phyloP scores from a whole-genome alignment of 805 yeast species.

The Sungouiella thailandica region DNA sequence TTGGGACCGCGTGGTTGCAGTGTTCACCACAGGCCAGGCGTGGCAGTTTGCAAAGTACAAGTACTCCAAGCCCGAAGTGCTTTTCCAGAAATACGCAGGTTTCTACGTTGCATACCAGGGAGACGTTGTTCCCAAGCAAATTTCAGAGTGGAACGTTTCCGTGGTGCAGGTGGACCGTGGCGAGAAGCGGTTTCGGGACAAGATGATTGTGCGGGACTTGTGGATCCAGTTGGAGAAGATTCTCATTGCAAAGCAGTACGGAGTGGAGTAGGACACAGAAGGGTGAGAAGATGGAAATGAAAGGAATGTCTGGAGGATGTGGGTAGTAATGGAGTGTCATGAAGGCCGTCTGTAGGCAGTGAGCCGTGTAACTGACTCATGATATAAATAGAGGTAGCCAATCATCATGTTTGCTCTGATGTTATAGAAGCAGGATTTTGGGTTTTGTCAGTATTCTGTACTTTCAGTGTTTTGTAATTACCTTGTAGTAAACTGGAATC shows the following conservation, averaged over 20 bases:
- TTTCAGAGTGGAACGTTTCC: constrained; percentile 86
- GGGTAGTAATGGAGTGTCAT: too few species aligned
- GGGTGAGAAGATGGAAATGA: too few species aligned
- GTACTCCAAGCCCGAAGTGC: constrained; percentile 70
- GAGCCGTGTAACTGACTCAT: too few species aligned
- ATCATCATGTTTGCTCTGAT: too few species aligned
- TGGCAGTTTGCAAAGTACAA: constrained; percentile 95
- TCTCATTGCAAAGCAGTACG: constrained; percentile 61
- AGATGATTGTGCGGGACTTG: constrained; percentile 76
- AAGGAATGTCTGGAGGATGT: too few species aligned
- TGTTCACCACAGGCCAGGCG: constrained; percentile 92
- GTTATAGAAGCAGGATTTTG: too few species aligned
- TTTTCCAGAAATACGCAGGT: constrained; percentile 83
- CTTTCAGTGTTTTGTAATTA: too few species aligned
- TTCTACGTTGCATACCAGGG: constrained; percentile 72
- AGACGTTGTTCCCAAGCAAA: constrained; percentile 70
- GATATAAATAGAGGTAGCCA: too few species aligned
- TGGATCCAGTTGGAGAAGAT: constrained; percentile 82
- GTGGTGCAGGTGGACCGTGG: constrained; percentile 70
- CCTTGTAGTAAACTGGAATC: too few species aligned
- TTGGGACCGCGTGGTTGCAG: constrained; percentile 96
- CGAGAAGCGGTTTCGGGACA: constrained; percentile 78
- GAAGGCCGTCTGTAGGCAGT: too few species aligned
- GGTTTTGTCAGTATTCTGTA: too few species aligned
- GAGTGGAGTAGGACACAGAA: too few species aligned